phyloP scores from a whole-genome alignment of 2,329 filamentous ascomycete species.

The Daldinia sp. region DNA sequence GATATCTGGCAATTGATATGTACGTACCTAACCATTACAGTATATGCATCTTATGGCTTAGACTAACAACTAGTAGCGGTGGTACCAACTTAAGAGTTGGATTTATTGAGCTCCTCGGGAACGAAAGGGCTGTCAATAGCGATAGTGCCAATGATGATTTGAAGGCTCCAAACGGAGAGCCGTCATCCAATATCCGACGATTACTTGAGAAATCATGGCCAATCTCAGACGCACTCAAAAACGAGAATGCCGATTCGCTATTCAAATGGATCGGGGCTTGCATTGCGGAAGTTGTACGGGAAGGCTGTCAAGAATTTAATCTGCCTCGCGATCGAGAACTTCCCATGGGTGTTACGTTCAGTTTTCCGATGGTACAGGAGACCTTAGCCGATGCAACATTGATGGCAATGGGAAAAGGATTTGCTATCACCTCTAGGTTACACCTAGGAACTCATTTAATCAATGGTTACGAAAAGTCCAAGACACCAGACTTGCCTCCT shows the following conservation, averaged over 20 bases:
- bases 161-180: constrained; percentile 19
- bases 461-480: constrained; percentile 65
- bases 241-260: constrained; percentile 75
- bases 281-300: constrained; percentile 75
- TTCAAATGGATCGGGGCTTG: constrained; percentile 85
- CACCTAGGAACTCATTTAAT: constrained; percentile 68
- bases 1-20: constrained; percentile 72
- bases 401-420: constrained; percentile 76
- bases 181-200: constrained; percentile 58
- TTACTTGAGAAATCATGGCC: constrained; percentile 76
- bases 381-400: constrained; percentile 69
- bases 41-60: constrained; percentile 24
- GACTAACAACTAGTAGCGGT: constrained; percentile 55
- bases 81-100: constrained; percentile 74
- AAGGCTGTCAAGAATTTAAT: constrained; percentile 57
- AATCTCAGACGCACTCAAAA: constrained; percentile 76
- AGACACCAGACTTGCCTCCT: constrained; percentile 61
- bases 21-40: constrained; percentile 50
- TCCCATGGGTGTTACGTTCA: constrained; percentile 74
- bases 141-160: constrained; percentile 21
- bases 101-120: constrained; percentile 67
- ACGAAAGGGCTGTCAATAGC: constrained; percentile 37
- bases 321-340: constrained; percentile 57
- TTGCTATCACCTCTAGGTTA: constrained; percentile 67
- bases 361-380: constrained; percentile 73